phyloP scores from a whole-genome alignment of 2,329 filamentous ascomycete genomes.

The Monilinia vaccinii-corymbosi region DNA sequence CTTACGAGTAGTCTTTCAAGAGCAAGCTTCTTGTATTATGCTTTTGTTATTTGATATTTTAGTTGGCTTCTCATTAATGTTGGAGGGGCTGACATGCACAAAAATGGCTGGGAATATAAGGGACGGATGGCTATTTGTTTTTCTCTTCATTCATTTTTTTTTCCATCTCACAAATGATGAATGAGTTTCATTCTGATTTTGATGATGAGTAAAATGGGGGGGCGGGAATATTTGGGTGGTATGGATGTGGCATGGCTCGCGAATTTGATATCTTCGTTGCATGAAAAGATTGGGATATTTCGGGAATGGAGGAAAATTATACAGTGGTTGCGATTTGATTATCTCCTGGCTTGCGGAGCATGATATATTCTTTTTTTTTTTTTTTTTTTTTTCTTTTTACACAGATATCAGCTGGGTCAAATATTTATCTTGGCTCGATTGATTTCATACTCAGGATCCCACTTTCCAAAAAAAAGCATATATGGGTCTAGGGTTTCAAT shows the following conservation, averaged over 20 bases:
- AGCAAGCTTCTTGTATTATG: slow-evolving; percentile 31
- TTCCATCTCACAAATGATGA: not conserved
- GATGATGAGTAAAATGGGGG: not conserved
- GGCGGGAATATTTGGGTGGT: not conserved
- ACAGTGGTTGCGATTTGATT: not conserved
- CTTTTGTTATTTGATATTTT: slow-evolving; percentile 18
- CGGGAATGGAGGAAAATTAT: not conserved
- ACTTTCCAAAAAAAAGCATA: slow-evolving; percentile 3
- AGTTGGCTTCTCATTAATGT: slow-evolving; percentile 19
- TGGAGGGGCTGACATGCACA: slow-evolving; percentile 24
- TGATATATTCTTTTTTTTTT: not conserved
- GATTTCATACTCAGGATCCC: not conserved
- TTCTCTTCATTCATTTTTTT: slow-evolving; percentile 12
- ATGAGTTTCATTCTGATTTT: not conserved
- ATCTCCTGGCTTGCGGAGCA: not conserved
- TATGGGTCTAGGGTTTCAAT: slow-evolving; percentile 7
- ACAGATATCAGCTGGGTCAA: not conserved
- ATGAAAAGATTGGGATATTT: slow-evolving; percentile 3
- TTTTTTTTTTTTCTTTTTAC: not conserved
- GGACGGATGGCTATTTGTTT: slow-evolving; percentile 16
- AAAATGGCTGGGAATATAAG: slow-evolving; percentile 21
- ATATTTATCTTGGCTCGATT: not conserved
- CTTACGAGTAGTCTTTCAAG: slow-evolving; percentile 9
- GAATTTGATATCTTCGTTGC: slow-evolving; percentile 5
- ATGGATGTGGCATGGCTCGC: not conserved